Evolutionary conservation across 169 alveolate genomes (phyloP).

Genomic region (Eimeria maxima): DNA sequence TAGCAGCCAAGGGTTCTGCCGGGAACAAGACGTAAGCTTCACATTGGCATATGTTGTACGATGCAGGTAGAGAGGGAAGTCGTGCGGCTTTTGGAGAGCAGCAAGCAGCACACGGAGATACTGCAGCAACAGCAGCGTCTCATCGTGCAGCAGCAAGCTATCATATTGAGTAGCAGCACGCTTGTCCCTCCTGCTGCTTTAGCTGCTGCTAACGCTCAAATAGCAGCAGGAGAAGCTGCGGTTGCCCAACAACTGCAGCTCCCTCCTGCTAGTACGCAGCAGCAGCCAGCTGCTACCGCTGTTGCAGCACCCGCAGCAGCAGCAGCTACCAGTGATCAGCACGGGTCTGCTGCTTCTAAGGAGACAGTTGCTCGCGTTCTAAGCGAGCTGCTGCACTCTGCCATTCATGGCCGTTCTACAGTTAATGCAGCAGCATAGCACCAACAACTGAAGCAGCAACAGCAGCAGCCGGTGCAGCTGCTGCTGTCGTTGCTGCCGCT

Average conservation of each 20-base stretch:
- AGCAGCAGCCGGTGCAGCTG: slow-evolving; percentile 44
- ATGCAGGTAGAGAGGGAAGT: slow-evolving; percentile 54
- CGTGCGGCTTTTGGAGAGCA: slow-evolving; percentile 34
- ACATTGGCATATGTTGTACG: background rate
- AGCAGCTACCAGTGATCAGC: slow-evolving; percentile 6
- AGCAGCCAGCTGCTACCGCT: too few relatives aligned
- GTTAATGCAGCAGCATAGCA: slow-evolving; percentile 48
- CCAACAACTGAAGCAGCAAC: background rate
- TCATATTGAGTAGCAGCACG: slow-evolving; percentile 49
- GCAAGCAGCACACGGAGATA: slow-evolving; percentile 53
- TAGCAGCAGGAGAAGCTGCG: slow-evolving; percentile 32
- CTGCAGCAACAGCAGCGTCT: slow-evolving; percentile 71
- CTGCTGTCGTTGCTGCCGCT: slow-evolving; percentile 16
- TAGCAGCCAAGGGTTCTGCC: background rate
- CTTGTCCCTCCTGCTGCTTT: slow-evolving; percentile 21
- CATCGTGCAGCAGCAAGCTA: slow-evolving; percentile 62
- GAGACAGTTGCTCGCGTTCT: slow-evolving; percentile 61
- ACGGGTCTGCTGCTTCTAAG: slow-evolving; percentile 32
- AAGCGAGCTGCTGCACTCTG: slow-evolving; percentile 65
- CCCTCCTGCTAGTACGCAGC: background rate
- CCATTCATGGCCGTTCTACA: slow-evolving; percentile 36
- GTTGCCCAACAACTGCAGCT: slow-evolving; percentile 27
- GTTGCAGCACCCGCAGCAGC: background rate
- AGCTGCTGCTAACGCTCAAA: slow-evolving; percentile 46
- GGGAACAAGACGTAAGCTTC: too few relatives aligned